Conservation (phyloP, 1,139 yeast genomes). For the Yamadazyma spencermartinsiae region DNA sequence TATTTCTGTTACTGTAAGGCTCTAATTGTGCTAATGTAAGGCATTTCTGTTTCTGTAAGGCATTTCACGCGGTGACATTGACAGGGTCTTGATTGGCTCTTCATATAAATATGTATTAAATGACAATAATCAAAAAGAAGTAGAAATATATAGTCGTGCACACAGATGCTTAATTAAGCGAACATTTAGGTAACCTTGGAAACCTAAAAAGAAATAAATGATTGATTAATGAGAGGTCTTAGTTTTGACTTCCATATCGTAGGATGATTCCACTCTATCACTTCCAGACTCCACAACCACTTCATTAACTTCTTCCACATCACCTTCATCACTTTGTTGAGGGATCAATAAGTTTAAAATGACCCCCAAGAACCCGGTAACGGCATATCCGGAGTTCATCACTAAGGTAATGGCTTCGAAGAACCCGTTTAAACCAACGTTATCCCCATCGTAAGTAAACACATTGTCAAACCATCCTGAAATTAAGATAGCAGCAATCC, state of each 20-base stretch:
- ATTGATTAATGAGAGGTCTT: background rate
- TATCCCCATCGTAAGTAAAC: slow-evolving; percentile 72
- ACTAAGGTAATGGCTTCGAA: slow-evolving; percentile 75
- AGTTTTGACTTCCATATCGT: background rate
- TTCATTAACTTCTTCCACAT: slow-evolving; percentile 50
- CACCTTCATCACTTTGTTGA: slow-evolving; percentile 54
- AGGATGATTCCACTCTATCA: background rate
- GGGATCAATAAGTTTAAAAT: slow-evolving; percentile 70
- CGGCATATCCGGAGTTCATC: slow-evolving; percentile 83
- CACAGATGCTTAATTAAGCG: background rate
- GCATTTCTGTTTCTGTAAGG: too few species aligned
- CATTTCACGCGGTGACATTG: too few species aligned
- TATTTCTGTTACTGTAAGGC: too few species aligned
- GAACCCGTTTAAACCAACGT: slow-evolving; percentile 67
- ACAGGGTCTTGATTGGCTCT: too few species aligned
- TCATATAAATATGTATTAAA: too few species aligned
- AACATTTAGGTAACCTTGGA: background rate
- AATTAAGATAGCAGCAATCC: slow-evolving; percentile 73
- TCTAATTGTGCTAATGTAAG: too few species aligned
- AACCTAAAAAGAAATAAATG: background rate
- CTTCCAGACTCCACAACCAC: slow-evolving; percentile 23
- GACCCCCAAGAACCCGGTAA: slow-evolving; percentile 74
- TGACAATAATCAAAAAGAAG: too few species aligned
- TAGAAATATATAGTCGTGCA: too few species aligned
- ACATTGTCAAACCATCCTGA: slow-evolving; percentile 70